Conservation (phyloP, 257 asterid genomes). For the Plantago elongata region DNA sequence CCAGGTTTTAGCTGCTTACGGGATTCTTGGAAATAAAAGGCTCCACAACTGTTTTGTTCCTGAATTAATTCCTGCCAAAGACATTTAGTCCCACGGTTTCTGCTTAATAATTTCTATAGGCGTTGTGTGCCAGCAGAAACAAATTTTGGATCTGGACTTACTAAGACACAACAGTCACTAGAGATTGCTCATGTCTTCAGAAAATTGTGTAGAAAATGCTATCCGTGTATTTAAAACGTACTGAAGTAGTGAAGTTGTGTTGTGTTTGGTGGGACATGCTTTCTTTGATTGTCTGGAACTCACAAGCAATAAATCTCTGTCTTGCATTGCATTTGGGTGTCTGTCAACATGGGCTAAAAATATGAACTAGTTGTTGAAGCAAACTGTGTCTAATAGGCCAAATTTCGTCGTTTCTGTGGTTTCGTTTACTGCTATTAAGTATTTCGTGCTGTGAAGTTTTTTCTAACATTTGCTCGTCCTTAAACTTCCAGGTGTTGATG, state of each 20-base stretch:
- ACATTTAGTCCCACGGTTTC: neutral
- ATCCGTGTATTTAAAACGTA: neutral
- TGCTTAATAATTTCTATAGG: neutral
- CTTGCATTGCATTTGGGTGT: too few species aligned
- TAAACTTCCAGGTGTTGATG: slow-evolving; percentile 43
- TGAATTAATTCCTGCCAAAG: neutral
- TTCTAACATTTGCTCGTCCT: slow-evolving; percentile 15
- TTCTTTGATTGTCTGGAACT: too few species aligned
- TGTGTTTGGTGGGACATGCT: too few species aligned
- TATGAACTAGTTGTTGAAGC: too few species aligned
- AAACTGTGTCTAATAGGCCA: too few species aligned
- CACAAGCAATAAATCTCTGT: too few species aligned
- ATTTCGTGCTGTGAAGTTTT: neutral
- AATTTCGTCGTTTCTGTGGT: too few species aligned
- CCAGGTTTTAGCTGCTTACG: neutral
- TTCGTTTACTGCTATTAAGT: too few species aligned
- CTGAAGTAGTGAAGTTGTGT: too few species aligned
- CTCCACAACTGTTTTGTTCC: neutral
- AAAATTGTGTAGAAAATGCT: neutral
- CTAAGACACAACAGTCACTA: neutral
- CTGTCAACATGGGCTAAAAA: too few species aligned
- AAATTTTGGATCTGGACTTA: neutral
- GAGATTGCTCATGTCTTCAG: neutral
- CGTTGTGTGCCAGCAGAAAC: neutral
- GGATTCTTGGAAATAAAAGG: neutral